Base-by-base conservation (phyloP, 257 asterid species). In the Scutellaria galericulata region DNA sequence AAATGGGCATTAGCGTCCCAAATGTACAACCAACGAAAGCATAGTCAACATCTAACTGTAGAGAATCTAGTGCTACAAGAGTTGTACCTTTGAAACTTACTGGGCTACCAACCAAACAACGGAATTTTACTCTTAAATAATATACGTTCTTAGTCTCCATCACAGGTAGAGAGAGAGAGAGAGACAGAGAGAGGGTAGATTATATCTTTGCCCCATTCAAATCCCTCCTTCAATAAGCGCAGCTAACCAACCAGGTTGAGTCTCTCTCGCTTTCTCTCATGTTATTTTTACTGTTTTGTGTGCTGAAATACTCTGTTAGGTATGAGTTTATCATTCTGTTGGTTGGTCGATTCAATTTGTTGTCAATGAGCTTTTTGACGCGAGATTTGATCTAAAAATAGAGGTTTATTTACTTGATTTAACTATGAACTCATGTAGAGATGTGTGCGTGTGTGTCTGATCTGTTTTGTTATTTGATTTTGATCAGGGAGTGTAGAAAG, bases 401-500 rank as follows among this genome's bases (percentile, higher is more conserved):
- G 77, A 73, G 46, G 51, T 64, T 51, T 60, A 57, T 57, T 74
- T 59, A 35, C 44, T 74, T 54, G 41, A 41, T 55, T 42, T 0
- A 47, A 68, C 39, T 31, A 4, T 31, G 37, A 31, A 37, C 3
- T n/a, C 14, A 6, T 22, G 22, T 4, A 1, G 37, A 14, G 7
- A 6, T 20, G 12, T 70, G 52, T 39, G 10, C 27, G 39, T 22
- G 27, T 64, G 8, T 56, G 42, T 31, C 5, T 31, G 70, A 48
- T 69, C 70, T 58, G 15, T 50, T 48, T 48, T 76, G 48, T 62
- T 57, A 35, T 65, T 53, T 64, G 64, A 12, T 73, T 67, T 76
- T 65, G 10, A 60, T 73, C 71, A 73, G 82, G 74, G 68, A 46
- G 41, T 71, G 70, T 64, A 45, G 62, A 22, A 66, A 74, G 85